Conservation (phyloP, 164 flowering plant genomes). For the Tinospora cordifolia region DNA sequence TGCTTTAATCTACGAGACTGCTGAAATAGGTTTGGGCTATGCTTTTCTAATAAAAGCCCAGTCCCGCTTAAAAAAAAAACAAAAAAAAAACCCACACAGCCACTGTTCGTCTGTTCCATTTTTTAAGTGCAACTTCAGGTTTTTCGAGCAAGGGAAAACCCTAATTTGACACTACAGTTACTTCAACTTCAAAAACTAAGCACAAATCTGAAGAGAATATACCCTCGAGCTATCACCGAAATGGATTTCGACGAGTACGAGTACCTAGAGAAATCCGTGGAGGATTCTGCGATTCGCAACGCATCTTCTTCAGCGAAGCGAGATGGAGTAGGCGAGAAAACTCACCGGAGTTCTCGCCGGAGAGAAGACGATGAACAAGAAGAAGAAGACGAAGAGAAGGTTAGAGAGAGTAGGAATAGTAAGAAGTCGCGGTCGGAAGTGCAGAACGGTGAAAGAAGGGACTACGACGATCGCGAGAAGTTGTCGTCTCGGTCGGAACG, state of each 20-base stretch:
- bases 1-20: no score
- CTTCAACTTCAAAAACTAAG: constrained; percentile 1
- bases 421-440: constrained; percentile 45
- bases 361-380: constrained; percentile 28
- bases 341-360: constrained; percentile 46
- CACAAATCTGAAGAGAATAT: no score
- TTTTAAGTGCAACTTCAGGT: no score
- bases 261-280: constrained; percentile 81
- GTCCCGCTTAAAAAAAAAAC: no score
- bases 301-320: constrained; percentile 22
- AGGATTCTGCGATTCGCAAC: constrained; percentile 35
- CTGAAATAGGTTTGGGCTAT: no score
- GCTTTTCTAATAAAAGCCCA: no score
- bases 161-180: background rate
- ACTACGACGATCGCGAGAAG: constrained; percentile 24
- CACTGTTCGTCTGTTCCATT: no score
- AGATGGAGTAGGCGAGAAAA: constrained; percentile 26
- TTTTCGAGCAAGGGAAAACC: no score
- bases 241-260: constrained; percentile 99
- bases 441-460: constrained; percentile 26
- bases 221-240: background rate
- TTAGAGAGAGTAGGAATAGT: constrained; percentile 25
- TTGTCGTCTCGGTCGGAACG: constrained; percentile 24
- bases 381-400: constrained; percentile 19
- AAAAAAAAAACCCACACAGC: no score